Conservation (phyloP, 1,284 basidiomycete genomes). For the Papiliotrema terrestris region DNA sequence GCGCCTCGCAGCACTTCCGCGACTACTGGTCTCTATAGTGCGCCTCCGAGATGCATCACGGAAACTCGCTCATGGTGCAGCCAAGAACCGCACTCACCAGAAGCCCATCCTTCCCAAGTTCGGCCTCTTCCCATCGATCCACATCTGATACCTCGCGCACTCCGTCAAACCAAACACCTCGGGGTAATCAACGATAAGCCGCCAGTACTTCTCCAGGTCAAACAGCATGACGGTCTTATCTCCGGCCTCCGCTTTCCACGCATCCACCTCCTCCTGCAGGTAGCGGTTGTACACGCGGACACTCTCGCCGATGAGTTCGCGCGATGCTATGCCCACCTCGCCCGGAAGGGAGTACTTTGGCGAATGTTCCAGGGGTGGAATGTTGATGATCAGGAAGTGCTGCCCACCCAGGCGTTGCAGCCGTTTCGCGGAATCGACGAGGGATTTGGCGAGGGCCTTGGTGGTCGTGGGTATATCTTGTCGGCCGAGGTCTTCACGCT, state of each 20-base stretch:
- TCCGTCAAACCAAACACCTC: slow-evolving; percentile 21
- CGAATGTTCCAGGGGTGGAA: slow-evolving; percentile 8
- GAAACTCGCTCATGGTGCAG: background rate
- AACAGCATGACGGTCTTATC: slow-evolving; percentile 15
- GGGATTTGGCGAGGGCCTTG: slow-evolving; percentile 5
- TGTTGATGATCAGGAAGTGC: slow-evolving; percentile 7
- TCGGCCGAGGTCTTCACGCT: slow-evolving; percentile 14
- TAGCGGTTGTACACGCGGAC: background rate
- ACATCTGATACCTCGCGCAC: slow-evolving; percentile 14
- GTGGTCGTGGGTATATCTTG: slow-evolving; percentile 11
- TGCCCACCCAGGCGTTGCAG: slow-evolving; percentile 2
- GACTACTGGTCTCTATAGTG: too few species aligned
- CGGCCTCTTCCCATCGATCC: slow-evolving; percentile 7
- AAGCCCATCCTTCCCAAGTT: slow-evolving; percentile 18
- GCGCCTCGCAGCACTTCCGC: background rate
- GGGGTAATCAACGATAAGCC: slow-evolving; percentile 12
- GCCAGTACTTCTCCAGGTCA: slow-evolving; percentile 13
- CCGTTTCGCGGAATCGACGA: background rate
- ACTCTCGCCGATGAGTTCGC: slow-evolving; percentile 3
- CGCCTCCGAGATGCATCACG: too few species aligned
- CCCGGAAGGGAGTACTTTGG: slow-evolving; percentile 7
- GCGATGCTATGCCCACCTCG: slow-evolving; percentile 3
- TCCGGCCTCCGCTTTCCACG: slow-evolving; percentile 1
- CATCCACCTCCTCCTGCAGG: background rate
- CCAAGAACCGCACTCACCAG: slow-evolving; percentile 4